Percentiles rank a stretch among this genome's conserved stretches.
phyloP scores from a whole-genome alignment of 768 basidiomycete species.

The Solioccasus polychromus region DNA sequence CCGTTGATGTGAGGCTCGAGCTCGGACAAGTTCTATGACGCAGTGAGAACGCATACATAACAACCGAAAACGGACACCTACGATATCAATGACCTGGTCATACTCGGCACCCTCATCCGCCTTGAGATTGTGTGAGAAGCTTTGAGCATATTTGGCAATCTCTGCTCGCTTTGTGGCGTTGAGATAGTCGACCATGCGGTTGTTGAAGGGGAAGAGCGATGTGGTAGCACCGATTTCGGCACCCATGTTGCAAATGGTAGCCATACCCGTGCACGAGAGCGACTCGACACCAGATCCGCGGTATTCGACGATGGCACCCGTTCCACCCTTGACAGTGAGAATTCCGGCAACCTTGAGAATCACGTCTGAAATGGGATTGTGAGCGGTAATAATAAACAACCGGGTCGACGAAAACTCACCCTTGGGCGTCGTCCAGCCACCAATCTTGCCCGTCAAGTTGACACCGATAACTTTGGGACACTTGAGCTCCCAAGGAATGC shows the following conservation, averaged over 20 bases:
- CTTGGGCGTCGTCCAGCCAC: slow-evolving; percentile 98
- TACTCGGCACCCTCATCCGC: slow-evolving; percentile 90
- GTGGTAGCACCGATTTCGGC: slow-evolving; percentile 99
- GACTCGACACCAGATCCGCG: slow-evolving; percentile 92
- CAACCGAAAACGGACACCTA: slow-evolving; percentile 35
- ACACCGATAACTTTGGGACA: slow-evolving; percentile 99
- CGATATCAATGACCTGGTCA: slow-evolving; percentile 91
- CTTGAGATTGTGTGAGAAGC: slow-evolving; percentile 86
- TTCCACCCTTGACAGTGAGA: slow-evolving; percentile 98
- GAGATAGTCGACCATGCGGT: slow-evolving; percentile 90
- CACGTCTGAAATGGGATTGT: slow-evolving; percentile 57
- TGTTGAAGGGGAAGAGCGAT: slow-evolving; percentile 98
- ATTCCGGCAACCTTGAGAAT: slow-evolving; percentile 99
- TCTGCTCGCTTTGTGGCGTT: slow-evolving; percentile 89
- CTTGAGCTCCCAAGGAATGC: slow-evolving; percentile 98
- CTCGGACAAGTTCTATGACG: slow-evolving; percentile 79
- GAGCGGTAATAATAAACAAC: not conserved
- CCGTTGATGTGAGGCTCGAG: slow-evolving; percentile 99
- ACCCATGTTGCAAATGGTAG: slow-evolving; percentile 99
- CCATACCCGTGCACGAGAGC: slow-evolving; percentile 98
- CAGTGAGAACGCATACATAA: not conserved
- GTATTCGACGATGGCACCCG: slow-evolving; percentile 98
- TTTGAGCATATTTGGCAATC: slow-evolving; percentile 85
- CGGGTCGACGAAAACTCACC: slow-evolving; percentile 43
- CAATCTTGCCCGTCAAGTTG: slow-evolving; percentile 90